Base-by-base conservation (phyloP, 345 rosid genomes). In the Camelina laxa region DNA sequence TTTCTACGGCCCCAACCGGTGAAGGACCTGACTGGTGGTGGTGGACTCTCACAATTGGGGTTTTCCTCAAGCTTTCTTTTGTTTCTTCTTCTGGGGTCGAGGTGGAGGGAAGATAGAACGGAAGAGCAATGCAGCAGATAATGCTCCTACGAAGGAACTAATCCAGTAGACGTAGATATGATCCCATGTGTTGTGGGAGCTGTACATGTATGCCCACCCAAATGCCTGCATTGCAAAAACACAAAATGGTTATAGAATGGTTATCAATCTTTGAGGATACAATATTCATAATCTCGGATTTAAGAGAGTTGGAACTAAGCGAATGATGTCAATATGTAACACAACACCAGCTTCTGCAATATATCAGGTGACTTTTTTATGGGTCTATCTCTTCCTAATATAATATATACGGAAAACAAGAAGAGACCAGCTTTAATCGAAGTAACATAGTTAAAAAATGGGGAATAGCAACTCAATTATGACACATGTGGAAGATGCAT, bases 101-200 rank as follows among this genome's bases (percentile, higher is more conserved):
- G 80, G 70, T 20, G 88, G 90, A 3, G 92, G 88, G 76, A 86
- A 92, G 77, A 89, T 33, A 5, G 80, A 14, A 15, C 99, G 92
- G 87, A 83, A 96, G 56, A 82, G 56, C 91, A 89, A 85, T 3
- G 98, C 91, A 2, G 99, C 96, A 71, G 83, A 65, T 55, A 89
- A 83, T 5, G 98, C 91, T 51, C 99, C 99, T 0, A 83, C 74
- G 60, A 92, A 96, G 49, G 99, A 96, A 79, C 96, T 83, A 71
- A 96, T 88, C 99, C 98, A 96, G 65, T 92, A 96, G 6, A 96
- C 98, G 24, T 92, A 96, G 74, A 89, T 48, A 62, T 96, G 99
- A 72, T 96, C 99, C 98, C 96, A 92, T 62, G 96, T 87, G 82
- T 84, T 78, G 82, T 96, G 99, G 83, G 91, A 53, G 30, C 82